Conservation (phyloP, 148 eudicot genomes). For the Rhododendron ovatum region DNA sequence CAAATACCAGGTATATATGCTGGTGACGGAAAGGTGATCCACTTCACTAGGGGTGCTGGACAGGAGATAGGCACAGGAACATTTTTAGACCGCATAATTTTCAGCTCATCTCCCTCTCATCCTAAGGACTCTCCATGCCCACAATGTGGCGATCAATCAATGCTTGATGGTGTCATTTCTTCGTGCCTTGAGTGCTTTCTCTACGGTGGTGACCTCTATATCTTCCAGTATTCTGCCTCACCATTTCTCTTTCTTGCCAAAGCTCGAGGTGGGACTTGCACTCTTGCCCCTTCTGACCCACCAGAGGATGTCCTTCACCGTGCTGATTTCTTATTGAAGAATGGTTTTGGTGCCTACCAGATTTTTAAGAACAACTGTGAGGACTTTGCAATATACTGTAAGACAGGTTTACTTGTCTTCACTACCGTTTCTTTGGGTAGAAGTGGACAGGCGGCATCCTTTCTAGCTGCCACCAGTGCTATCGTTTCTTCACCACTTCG, state of each 20-base stretch:
- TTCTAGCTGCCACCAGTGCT: conserved; percentile 62
- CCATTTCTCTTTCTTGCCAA: conserved; percentile 63
- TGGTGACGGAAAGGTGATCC: conserved; percentile 80
- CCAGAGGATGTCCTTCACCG: conserved; percentile 66
- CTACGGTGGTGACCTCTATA: conserved; percentile 67
- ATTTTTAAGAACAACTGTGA: conserved; percentile 94
- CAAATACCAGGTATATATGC: conserved; percentile 62
- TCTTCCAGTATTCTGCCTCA: conserved; percentile 55
- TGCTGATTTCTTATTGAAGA: conserved; percentile 60
- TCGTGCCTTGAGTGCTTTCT: conserved; percentile 95
- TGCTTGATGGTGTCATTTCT: conserved; percentile 60
- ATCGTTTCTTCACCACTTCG: conserved; percentile 71
- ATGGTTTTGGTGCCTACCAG: conserved; percentile 83
- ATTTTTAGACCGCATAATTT: conserved; percentile 53
- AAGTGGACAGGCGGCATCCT: conserved; percentile 80
- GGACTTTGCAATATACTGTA: conserved; percentile 85
- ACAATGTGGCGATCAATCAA: conserved; percentile 69
- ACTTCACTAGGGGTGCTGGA: conserved; percentile 82
- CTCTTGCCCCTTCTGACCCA: conserved; percentile 70
- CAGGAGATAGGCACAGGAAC: conserved; percentile 93
- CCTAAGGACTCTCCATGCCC: conserved; percentile 46
- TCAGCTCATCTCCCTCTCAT: conserved; percentile 62
- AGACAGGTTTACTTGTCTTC: conserved; percentile 71
- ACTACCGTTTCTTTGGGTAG: conserved; percentile 66
- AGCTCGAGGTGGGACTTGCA: conserved; percentile 93